These are phyloP conservation scores for Sclerotinia sclerotiorum DNA, from an alignment of 2,329 filamentous ascomycete species.

Conservation along the genomic window DNA sequence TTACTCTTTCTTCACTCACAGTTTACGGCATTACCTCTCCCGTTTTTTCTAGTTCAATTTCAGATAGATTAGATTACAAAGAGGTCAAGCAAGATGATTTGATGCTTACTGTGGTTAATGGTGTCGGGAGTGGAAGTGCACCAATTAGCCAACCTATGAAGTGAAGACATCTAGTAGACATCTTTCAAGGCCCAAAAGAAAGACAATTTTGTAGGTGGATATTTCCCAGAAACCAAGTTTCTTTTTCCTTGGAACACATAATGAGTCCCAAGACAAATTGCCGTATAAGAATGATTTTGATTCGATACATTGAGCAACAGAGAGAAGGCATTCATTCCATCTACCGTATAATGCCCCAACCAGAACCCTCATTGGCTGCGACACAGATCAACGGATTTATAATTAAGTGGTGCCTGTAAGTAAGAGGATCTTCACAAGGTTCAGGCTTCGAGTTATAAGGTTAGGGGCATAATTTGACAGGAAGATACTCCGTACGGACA, in stretches of 20 bases:
- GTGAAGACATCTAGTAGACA: background rate
- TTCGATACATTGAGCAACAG: background rate
- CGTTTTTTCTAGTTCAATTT: background rate
- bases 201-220: too few species aligned
- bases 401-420: background rate
- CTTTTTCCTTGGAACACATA: background rate
- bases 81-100: conserved; percentile 4
- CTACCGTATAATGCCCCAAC: conserved; percentile 4
- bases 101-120: conserved; percentile 8
- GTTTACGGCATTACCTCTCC: background rate
- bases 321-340: background rate
- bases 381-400: conserved; percentile 8
- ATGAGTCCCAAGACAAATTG: background rate
- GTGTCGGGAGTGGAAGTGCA: background rate
- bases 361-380: conserved; percentile 4
- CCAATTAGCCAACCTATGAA: background rate
- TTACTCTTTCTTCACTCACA: background rate
- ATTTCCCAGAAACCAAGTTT: background rate
- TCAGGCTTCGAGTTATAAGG: background rate
- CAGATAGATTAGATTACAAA: background rate
- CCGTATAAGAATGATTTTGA: background rate
- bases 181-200: background rate
- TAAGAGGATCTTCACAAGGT: conserved; percentile 18
- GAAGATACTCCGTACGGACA: background rate
- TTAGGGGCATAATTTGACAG: background rate